These are phyloP conservation scores for Oidium heveae DNA, from an alignment of 2,329 filamentous ascomycete genomes.

Conservation along the genomic window DNA sequence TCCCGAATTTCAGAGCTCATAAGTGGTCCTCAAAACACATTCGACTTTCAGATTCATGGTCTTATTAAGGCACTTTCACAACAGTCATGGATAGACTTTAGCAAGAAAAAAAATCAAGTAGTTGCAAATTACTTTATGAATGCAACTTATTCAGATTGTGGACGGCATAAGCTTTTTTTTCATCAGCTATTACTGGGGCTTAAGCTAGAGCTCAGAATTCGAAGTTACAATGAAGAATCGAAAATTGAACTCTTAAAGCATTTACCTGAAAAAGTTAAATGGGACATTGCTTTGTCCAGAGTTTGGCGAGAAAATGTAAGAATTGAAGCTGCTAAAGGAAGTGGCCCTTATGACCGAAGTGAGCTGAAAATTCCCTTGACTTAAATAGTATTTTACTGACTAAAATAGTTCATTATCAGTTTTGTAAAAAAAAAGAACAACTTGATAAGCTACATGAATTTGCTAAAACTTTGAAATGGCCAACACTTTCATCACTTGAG, in stretches of 20 bases:
- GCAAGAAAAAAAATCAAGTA: constrained; percentile 42
- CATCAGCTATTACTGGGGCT: constrained; percentile 52
- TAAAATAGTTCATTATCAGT: constrained; percentile 29
- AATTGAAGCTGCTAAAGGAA: constrained; percentile 30
- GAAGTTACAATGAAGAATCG: constrained; percentile 35
- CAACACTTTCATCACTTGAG: constrained; percentile 40
- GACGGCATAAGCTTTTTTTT: constrained; percentile 37
- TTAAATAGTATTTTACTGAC: background rate
- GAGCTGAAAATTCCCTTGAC: constrained; percentile 6
- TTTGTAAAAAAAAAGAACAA: constrained; percentile 39
- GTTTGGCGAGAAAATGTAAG: constrained; percentile 47
- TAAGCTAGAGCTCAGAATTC: constrained; percentile 46
- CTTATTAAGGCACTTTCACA: constrained; percentile 42
- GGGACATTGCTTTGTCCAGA: constrained; percentile 47
- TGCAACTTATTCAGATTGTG: constrained; percentile 25
- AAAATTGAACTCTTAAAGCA: constrained; percentile 38
- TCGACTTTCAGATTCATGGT: constrained; percentile 49
- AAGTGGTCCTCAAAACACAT: constrained; percentile 31
- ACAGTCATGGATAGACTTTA: constrained; percentile 52
- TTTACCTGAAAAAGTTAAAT: constrained; percentile 44
- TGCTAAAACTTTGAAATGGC: constrained; percentile 52
- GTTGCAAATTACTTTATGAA: constrained; percentile 49
- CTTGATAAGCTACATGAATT: constrained; percentile 44
- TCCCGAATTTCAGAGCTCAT: constrained; percentile 41
- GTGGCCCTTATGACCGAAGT: constrained; percentile 25